These are phyloP conservation scores for Coleophoma cylindrospora DNA, from an alignment of 2,329 filamentous ascomycete genomes.

Conservation along the genomic window DNA sequence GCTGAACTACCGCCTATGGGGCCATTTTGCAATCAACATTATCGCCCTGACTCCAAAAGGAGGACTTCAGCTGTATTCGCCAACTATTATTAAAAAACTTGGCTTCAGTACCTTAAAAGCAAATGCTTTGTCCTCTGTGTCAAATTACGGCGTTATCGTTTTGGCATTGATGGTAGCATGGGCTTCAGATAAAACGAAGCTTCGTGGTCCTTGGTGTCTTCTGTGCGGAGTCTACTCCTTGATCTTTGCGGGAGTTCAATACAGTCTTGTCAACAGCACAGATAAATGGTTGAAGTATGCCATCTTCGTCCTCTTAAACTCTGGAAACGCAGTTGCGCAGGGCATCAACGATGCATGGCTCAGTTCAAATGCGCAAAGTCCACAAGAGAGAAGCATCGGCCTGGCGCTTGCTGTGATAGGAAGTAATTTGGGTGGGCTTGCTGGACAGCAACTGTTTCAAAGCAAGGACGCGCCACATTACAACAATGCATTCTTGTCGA, in stretches of 20 bases:
- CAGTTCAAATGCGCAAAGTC: neutral
- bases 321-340: neutral
- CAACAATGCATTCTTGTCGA: neutral
- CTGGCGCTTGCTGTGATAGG: neutral
- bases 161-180: neutral
- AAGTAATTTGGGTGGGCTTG: neutral
- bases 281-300: neutral
- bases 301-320: neutral
- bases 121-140: neutral
- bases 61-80: neutral
- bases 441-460: neutral
- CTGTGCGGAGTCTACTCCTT: neutral
- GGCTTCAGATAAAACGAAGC: neutral
- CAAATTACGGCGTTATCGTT: neutral
- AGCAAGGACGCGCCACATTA: neutral
- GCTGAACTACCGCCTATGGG: neutral
- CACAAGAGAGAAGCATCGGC: neutral
- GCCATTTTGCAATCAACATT: neutral
- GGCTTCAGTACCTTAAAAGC: neutral
- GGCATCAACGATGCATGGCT: neutral
- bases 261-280: no score
- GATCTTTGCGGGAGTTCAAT: neutral
- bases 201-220: neutral
- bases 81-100: neutral
- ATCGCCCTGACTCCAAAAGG: neutral